Conservation (phyloP, 495 filamentous ascomycete species). For the Hypoxylon intermedium region DNA sequence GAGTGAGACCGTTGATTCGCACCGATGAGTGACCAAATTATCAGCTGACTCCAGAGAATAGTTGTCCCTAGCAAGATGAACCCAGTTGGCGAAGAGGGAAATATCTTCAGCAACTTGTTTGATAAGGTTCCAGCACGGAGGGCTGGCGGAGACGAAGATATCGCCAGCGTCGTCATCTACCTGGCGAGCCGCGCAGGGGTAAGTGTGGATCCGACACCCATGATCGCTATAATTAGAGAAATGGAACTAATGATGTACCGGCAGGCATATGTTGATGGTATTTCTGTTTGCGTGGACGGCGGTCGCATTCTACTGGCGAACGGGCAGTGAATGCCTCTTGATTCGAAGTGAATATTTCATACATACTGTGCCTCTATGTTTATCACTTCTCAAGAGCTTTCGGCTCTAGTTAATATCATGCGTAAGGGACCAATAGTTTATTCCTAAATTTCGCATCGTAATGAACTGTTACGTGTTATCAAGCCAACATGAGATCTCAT, state of each 20-base stretch:
- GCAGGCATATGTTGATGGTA: slow-evolving; percentile 49
- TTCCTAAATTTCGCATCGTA: no score
- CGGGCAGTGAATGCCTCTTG: slow-evolving; percentile 40
- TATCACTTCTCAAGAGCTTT: no score
- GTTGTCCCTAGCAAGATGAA: slow-evolving; percentile 59
- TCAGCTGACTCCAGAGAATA: slow-evolving; percentile 15
- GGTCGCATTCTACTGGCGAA: slow-evolving; percentile 49
- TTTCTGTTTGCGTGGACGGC: slow-evolving; percentile 50
- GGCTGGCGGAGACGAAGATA: slow-evolving; percentile 48
- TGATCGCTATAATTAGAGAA: neutral
- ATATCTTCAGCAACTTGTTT: slow-evolving; percentile 54
- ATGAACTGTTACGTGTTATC: no score
- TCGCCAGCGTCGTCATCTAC: slow-evolving; percentile 52
- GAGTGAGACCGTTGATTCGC: slow-evolving; percentile 25
- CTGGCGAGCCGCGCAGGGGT: slow-evolving; percentile 51
- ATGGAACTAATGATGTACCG: neutral
- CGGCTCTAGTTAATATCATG: no score
- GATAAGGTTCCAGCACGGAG: slow-evolving; percentile 54
- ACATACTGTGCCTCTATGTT: no score
- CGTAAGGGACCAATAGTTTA: no score
- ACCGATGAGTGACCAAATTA: neutral
- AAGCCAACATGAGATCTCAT: no score
- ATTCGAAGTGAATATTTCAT: no score
- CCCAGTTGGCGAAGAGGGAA: slow-evolving; percentile 51
- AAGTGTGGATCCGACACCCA: neutral